Base-by-base conservation (phyloP, 169 alveolate species). In the Toxoplasma gondii region DNA sequence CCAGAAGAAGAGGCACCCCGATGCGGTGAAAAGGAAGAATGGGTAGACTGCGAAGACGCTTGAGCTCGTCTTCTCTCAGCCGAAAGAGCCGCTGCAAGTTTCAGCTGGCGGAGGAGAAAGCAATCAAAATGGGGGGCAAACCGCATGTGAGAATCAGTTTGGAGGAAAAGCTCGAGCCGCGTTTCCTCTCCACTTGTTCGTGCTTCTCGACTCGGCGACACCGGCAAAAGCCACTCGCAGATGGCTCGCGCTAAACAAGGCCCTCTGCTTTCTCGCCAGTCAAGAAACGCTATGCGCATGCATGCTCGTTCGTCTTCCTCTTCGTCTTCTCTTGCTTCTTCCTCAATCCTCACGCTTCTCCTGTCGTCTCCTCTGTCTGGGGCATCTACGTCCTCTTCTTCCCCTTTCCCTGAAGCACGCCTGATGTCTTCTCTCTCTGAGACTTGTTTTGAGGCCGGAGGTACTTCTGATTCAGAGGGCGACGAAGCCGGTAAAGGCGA, bases 141-240 rank as follows among this genome's bases (percentile, higher is more conserved):
- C 0, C 94, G 88, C 94, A 91, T 91, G 92, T 91, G 94, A 7
- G 88, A 58, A 24, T 91, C 94, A 1, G 83, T 91, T 43, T 91
- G 94, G 36, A 91, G 88, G 12, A 82, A 22, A 4, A 82, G 64
- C 67, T 41, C 41, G 69, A 41, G 38, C 9, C 69, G 44, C 41
- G 31, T 27, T 41, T 82, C 90, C 22, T 9, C 34, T 1, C 38
- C 29, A 24, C 1, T 36, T 29, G 53, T 67, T 17, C 34, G 5
- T n/a, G 39, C 86, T 27, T 19, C 86, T 36, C 86, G 44, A 19
- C 10, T 1, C 39, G 86, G 45, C 86, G 86, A 78, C 49, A 31
- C n/a, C 19, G 90, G 90, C 5, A 44, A 38, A 29, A 82, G 54
- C 10, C 17, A 22, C 41, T 82, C 90, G 64, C 90, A 82, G 90